Base-by-base conservation (phyloP, 345 rosid genomes). In the Bretschneidera sinensis region DNA sequence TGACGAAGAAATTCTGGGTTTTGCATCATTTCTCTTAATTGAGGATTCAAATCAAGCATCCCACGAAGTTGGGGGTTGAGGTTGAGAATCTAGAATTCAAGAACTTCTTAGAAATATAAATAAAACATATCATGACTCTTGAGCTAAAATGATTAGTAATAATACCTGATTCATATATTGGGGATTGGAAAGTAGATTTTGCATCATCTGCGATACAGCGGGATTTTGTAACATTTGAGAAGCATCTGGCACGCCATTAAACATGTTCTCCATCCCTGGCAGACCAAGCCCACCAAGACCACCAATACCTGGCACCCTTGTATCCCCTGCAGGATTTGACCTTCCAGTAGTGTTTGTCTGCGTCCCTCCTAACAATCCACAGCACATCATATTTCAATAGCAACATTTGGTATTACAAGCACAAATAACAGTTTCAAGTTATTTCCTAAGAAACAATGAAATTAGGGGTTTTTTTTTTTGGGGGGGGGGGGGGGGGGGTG, bases 11-110 rank as follows among this genome's bases (percentile, higher is more conserved):
- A 72, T 62, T 89, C 96, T 18, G 89, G 92, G 61, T 86, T 89
- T 77, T 89, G 96, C 94, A 84, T 76, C 85, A 86, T 89, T 65
- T 89, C 96, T 73, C 94, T 81, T 70, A 86, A 20, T 71, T 86
- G 96, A 63, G 91, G 81, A 74, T 86, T 89, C 65, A 71, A 55
- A 74, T 86, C 89, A 62, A 84, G 68, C 82, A 85, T 68, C 54
- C 63, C 63, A 51, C 79, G 75, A 55, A 84, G 76, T 69, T 81
- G 89, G 51, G 89, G 86, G 66, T 81, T 77, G 62, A 77, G 71
- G 62, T 57, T 79, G 39, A 81, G 61, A 25, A 89, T 76, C 91
- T 84, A 71, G 55, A 65, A 68, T 13, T 16, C 60, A 68, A 24
- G 13, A 24, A 51, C 17, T 55, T 59, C 17, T 43, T 52, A 24